Base-by-base conservation (phyloP, 306 rosid species). In the Neltuma alba region DNA sequence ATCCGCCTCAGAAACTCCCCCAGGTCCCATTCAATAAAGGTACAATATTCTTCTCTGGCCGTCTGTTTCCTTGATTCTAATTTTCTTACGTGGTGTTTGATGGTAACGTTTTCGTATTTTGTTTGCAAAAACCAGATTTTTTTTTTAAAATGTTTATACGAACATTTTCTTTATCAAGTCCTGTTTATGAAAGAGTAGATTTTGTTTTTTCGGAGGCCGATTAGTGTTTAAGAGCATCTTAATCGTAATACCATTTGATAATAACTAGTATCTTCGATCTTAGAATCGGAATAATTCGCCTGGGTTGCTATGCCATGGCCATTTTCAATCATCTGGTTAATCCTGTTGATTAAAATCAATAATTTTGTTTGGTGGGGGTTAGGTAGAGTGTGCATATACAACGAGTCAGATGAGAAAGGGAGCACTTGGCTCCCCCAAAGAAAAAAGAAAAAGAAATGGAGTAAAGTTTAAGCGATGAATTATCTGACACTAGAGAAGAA, bases 391-490 rank as follows among this genome's bases (percentile, higher is more conserved):
- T 60, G 60, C 57, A 20, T 4, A 33, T 33, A 16, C 44, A 70
- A 30, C 4, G 42, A 34, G 18, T 74, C 62, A 27, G 66, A 42
- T 14, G 33, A 62, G 73, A 28, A 77, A 65, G 64, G 44, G 47
- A 74, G 83, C 74, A 37, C n/a, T 52, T 18, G 58, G 25, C 55
- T n/a, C n/a, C n/a, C n/a, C n/a, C 1, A 47, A 48, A 18, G 0
- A 0, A 16, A 44, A 13, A 15, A 47, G n/a, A 20, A 1, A 52
- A 52, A 44, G 73, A 38, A 77, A 65, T 54, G 36, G 58, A 67
- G 83, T 79, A 47, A 79, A 65, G 48, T 76, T 76, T 18, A 76
- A 60, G 86, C 47, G 57, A 44, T 74, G 21, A 50, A 37, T 38
- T 5, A 44, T 61, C 40, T 76, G 31, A 67, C 67, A 41, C 42